Conservation (phyloP, 2,329 filamentous ascomycete genomes). For the Decorospora gaudefroyi region DNA sequence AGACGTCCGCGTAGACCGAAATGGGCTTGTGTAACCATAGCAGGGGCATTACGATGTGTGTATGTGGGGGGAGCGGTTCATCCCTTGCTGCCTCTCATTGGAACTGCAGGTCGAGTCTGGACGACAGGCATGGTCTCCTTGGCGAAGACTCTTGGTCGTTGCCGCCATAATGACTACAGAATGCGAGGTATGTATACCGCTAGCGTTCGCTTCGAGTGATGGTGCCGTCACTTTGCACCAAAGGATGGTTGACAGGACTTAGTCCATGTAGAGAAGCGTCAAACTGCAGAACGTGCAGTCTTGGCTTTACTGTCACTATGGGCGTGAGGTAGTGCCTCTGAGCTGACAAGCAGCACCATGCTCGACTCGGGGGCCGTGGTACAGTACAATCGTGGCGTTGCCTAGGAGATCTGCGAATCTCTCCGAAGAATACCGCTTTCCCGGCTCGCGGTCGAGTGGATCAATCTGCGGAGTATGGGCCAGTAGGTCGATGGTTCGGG, state of each 20-base stretch:
- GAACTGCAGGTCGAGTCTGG: constrained; percentile 9
- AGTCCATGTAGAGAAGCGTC: constrained; percentile 30
- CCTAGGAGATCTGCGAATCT: constrained; percentile 13
- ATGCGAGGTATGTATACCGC: constrained; percentile 32
- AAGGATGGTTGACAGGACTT: constrained; percentile 16
- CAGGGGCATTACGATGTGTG: too few species aligned
- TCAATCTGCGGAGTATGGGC: constrained; percentile 20
- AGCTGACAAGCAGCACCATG: constrained; percentile 16
- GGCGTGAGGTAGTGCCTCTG: constrained; percentile 14
- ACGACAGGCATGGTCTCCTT: constrained; percentile 16
- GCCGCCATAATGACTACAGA: constrained; percentile 12
- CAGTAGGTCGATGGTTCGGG: constrained; percentile 27
- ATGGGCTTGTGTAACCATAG: too few species aligned
- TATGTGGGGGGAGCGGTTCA: neutral
- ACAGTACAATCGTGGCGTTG: constrained; percentile 31
- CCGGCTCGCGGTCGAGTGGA: constrained; percentile 33
- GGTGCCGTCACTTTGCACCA: constrained; percentile 26
- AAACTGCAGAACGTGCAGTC: constrained; percentile 34
- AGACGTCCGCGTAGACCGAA: constrained; percentile 4
- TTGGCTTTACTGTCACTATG: constrained; percentile 4
- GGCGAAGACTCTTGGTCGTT: constrained; percentile 13
- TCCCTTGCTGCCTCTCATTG: constrained; percentile 20
- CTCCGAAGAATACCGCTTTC: constrained; percentile 24
- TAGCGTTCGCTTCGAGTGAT: constrained; percentile 20
- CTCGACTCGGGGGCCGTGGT: constrained; percentile 30